phyloP scores from a whole-genome alignment of 495 filamentous ascomycete species.

The Oleoguttula mirabilis region DNA sequence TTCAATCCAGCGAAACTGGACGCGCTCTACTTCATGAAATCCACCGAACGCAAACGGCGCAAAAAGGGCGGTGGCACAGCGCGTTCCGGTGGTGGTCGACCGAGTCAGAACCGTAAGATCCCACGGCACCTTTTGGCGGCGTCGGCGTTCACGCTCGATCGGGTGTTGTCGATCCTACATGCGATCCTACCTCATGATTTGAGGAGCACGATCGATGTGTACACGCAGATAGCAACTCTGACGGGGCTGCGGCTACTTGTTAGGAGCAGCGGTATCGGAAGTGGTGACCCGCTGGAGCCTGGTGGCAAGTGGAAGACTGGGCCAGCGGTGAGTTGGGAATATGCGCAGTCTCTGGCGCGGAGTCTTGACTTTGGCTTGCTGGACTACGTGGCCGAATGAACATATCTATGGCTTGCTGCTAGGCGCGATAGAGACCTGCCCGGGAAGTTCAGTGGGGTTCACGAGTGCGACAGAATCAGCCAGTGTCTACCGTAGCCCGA shows the following conservation, averaged over 20 bases:
- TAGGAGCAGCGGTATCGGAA: slow-evolving; percentile 34
- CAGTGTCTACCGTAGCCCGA: too few relatives aligned
- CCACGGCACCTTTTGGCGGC: slow-evolving; percentile 57
- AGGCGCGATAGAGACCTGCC: too few relatives aligned
- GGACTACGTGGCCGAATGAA: slow-evolving; percentile 48
- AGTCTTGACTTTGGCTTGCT: slow-evolving; percentile 60
- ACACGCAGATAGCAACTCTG: slow-evolving; percentile 57
- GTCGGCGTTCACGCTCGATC: slow-evolving; percentile 74
- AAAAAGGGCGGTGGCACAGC: slow-evolving; percentile 30
- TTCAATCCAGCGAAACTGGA: slow-evolving; percentile 73
- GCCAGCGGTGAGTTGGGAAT: slow-evolving; percentile 59
- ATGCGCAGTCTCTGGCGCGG: slow-evolving; percentile 49
- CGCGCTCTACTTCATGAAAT: slow-evolving; percentile 71
- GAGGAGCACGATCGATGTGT: slow-evolving; percentile 39
- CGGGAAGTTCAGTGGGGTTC: too few relatives aligned
- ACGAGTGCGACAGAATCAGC: too few relatives aligned
- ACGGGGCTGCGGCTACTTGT: slow-evolving; percentile 65
- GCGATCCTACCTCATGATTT: slow-evolving; percentile 59
- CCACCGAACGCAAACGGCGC: slow-evolving; percentile 46
- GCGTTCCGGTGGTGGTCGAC: slow-evolving; percentile 12
- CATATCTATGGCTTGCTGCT: too few relatives aligned
- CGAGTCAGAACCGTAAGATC: slow-evolving; percentile 35
- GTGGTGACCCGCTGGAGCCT: slow-evolving; percentile 49
- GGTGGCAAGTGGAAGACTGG: slow-evolving; percentile 57
- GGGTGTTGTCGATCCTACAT: slow-evolving; percentile 76